Base-by-base conservation (phyloP, 305 asterid species). In the Fraxinus floribunda region DNA sequence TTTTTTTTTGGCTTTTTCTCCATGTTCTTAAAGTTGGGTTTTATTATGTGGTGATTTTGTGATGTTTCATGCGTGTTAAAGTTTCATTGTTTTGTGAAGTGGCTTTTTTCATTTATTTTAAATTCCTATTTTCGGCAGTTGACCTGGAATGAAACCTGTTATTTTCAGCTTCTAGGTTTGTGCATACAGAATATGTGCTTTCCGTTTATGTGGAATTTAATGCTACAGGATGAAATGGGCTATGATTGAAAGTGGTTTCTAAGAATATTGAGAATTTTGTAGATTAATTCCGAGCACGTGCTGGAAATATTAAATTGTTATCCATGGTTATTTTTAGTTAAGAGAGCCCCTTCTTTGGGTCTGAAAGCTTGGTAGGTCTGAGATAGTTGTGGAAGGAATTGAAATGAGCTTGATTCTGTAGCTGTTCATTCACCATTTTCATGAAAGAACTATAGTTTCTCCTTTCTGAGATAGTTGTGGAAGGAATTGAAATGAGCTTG, bases 61-160 rank as follows among this genome's bases (percentile, higher is more conserved):
- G 35, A 71, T 46, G 55, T 32, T 36, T 30, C 38, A 34, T 32
- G 13, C 34, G 18, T 80, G 60, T 72, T 32, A 1, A 4, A 32
- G 5, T 75, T 39, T 35, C 13, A 44, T n/a, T 62, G 24, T 73
- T 77, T n/a, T 32, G 20, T 73, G 8, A 11, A 30, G 70, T 34
- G 49, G 52, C 15, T 13, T 75, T 36, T 44, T 39, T 7, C 20
- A 22, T 38, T 75, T 44, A 76, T 39, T 76, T 76, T 11, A 20
- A 66, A 24, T 2, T 66, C 30, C 20, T 57, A 57, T 57, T 64
- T 64, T 64, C 5, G 60, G 20, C 52, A 73, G 81, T 85, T 84
- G 83, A 82, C 85, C 85, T 77, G 81, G 36, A 49, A 78, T 77
- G 34, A 68, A 60, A 60, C 34, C 15, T 80, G 7, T 7, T 78